Evolutionary conservation across 2,329 filamentous ascomycete species (phyloP).

Genomic region (Coniochaeta hoffmannii): DNA sequence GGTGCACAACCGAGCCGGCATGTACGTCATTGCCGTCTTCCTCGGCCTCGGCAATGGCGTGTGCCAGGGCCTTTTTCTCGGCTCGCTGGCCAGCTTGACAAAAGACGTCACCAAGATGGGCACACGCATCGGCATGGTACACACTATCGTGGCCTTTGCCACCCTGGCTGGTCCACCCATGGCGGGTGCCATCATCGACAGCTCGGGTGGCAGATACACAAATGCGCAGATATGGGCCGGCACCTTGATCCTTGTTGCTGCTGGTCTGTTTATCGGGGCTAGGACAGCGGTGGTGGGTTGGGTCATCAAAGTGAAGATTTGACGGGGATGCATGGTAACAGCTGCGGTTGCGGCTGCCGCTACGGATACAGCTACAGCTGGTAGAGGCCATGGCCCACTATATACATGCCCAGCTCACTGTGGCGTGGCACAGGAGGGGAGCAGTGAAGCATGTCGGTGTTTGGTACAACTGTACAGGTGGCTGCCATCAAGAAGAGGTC

Average conservation of each 20-base stretch:
- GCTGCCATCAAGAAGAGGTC: no score
- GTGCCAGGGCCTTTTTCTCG: slow-evolving; percentile 28
- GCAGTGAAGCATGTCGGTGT: no score
- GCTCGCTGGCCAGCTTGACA: slow-evolving; percentile 29
- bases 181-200: slow-evolving; percentile 36
- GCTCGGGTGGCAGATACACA: slow-evolving; percentile 28
- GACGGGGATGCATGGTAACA: no score
- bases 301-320: neutral
- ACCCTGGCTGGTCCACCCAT: slow-evolving; percentile 12
- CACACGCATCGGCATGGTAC: slow-evolving; percentile 32
- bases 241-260: slow-evolving; percentile 27
- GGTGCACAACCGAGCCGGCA: slow-evolving; percentile 20
- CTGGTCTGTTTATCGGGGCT: slow-evolving; percentile 22
- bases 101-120: slow-evolving; percentile 31
- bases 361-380: no score
- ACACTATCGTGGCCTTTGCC: slow-evolving; percentile 27
- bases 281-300: neutral
- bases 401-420: no score
- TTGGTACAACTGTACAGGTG: no score
- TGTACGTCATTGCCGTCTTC: slow-evolving; percentile 25
- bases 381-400: no score
- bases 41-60: slow-evolving; percentile 33
- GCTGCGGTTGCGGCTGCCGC: no score
- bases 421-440: no score
- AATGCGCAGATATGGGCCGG: slow-evolving; percentile 41